A percentile compares a stretch with the other conserved stretches of the same genome.
Evolutionary conservation across 1,139 yeast species (phyloP).

Genomic region (Hansenula sp.): DNA sequence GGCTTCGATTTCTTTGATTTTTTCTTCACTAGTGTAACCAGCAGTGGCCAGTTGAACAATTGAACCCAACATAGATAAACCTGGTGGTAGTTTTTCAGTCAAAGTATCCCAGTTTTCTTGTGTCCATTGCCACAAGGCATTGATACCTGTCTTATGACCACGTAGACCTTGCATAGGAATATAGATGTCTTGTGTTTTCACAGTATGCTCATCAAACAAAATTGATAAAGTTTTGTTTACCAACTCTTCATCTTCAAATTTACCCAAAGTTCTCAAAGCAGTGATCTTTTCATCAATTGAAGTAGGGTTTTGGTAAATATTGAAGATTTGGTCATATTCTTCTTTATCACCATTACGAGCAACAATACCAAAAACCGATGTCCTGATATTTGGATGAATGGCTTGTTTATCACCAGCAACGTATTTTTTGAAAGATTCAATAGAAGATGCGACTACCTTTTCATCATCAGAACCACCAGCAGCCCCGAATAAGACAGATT

Average conservation of each 20-base stretch:
- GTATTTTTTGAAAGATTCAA: conserved; percentile 55
- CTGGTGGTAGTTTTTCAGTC: conserved; percentile 70
- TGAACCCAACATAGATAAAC: conserved; percentile 71
- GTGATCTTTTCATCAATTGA: conserved; percentile 72
- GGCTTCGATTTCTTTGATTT: conserved; percentile 49
- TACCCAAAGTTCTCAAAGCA: conserved; percentile 75
- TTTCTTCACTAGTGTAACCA: conserved; percentile 61
- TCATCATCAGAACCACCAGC: conserved; percentile 63
- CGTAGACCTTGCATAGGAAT: conserved; percentile 74
- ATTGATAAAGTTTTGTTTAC: conserved; percentile 57
- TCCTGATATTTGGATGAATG: conserved; percentile 78
- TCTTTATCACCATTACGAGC: conserved; percentile 64
- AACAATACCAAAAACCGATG: conserved; percentile 61
- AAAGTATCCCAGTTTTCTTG: conserved; percentile 70
- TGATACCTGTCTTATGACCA: conserved; percentile 56
- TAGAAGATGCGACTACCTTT: conserved; percentile 49
- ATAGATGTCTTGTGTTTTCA: conserved; percentile 80
- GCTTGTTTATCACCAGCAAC: conserved; percentile 67
- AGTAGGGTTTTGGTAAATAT: conserved; percentile 62
- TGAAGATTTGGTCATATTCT: conserved; percentile 60
- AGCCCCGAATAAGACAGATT: conserved; percentile 64
- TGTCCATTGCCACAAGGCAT: conserved; percentile 73
- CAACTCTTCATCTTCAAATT: conserved; percentile 54
- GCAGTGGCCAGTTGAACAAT: conserved; percentile 61
- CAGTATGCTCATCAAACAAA: conserved; percentile 57